A percentile compares a stretch with the other conserved stretches of the same genome.
These are phyloP conservation scores for Mentha longifolia DNA, from an alignment of 257 asterid species.

Conservation along the genomic window DNA sequence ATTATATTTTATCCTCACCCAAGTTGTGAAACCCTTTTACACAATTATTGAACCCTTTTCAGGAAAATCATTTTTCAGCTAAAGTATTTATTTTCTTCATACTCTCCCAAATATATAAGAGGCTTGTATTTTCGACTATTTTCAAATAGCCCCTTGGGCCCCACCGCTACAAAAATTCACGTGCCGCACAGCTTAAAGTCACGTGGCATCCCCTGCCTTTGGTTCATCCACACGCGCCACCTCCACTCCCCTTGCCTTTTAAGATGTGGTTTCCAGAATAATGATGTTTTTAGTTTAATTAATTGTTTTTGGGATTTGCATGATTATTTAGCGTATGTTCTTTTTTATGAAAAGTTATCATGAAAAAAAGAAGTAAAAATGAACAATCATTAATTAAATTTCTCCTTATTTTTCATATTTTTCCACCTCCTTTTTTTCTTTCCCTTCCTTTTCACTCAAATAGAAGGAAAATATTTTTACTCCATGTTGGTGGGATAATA, in stretches of 20 bases:
- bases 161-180: slow-evolving; percentile 35
- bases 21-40: slow-evolving; percentile 10
- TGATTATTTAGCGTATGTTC: too few relatives aligned
- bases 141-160: slow-evolving; percentile 6
- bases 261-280: neutral
- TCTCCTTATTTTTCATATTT: too few relatives aligned
- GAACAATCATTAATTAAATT: too few relatives aligned
- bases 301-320: neutral
- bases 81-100: slow-evolving; percentile 5
- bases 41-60: slow-evolving; percentile 28
- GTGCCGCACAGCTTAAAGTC: slow-evolving; percentile 35
- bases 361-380: too few relatives aligned
- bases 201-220: slow-evolving; percentile 31
- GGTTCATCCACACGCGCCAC: slow-evolving; percentile 39
- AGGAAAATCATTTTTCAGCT: slow-evolving; percentile 8
- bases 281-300: neutral
- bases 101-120: neutral
- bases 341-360: too few relatives aligned
- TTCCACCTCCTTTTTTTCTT: too few relatives aligned
- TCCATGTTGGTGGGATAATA: too few relatives aligned
- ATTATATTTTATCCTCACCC: neutral
- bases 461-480: too few relatives aligned
- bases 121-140: slow-evolving; percentile 14
- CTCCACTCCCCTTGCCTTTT: neutral
- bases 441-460: too few relatives aligned